Conservation (phyloP, 768 basidiomycete species). For the Cystobasidium onofrii region DNA sequence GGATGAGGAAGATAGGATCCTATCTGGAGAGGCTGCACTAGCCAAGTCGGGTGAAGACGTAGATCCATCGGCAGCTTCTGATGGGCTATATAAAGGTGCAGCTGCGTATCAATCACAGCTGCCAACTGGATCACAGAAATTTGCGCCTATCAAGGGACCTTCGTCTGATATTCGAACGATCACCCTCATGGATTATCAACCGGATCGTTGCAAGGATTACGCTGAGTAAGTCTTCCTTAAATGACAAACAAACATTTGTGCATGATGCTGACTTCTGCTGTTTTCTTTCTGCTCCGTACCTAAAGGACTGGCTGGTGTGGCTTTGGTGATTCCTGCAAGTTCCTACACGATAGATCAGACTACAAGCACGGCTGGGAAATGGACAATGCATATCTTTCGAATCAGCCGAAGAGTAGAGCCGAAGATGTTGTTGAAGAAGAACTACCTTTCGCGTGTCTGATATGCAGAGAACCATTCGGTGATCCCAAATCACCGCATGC, state of each 20-base stretch:
- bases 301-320: conserved; percentile 89
- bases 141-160: conserved; percentile 26
- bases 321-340: conserved; percentile 95
- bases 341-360: conserved; percentile 81
- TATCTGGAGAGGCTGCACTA: conserved; percentile 23
- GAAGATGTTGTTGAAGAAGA: conserved; percentile 57
- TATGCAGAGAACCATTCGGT: conserved; percentile 88
- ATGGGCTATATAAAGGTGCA: conserved; percentile 12
- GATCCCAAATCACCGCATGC: conserved; percentile 53
- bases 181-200: conserved; percentile 23
- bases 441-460: conserved; percentile 94
- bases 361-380: conserved; percentile 97
- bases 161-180: conserved; percentile 13
- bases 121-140: conserved; percentile 16
- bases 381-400: conserved; percentile 59
- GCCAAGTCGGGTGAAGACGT: conserved; percentile 9
- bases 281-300: not conserved
- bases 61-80: not conserved
- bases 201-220: conserved; percentile 22
- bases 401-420: conserved; percentile 63
- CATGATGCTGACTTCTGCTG: not conserved
- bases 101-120: not conserved
- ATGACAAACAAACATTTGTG: not conserved
- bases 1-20: conserved; percentile 5
- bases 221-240: not conserved